Conservation (phyloP, 129 eudicot species). For the Mikania micrantha region DNA sequence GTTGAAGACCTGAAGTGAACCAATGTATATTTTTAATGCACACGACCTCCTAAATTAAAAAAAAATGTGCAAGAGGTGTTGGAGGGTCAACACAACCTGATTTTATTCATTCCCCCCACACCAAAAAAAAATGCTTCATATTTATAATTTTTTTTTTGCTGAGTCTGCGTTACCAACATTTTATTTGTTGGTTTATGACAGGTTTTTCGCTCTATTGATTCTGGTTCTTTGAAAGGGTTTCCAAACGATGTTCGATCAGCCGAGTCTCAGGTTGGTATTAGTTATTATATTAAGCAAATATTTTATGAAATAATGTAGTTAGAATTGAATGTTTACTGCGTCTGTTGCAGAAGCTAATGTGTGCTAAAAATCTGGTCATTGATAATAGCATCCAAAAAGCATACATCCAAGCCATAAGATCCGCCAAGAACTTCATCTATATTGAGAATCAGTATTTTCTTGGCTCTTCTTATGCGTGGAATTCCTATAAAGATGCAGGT, state of each 20-base stretch:
- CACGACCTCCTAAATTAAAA: neutral
- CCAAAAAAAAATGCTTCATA: too few relatives aligned
- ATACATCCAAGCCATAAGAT: conserved; percentile 74
- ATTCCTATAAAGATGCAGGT: conserved; percentile 65
- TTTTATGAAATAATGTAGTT: neutral
- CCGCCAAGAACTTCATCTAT: conserved; percentile 85
- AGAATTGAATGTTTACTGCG: conserved; percentile 5
- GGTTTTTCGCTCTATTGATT: conserved; percentile 86
- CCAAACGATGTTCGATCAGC: conserved; percentile 54
- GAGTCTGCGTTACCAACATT: conserved; percentile 3
- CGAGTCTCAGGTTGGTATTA: conserved; percentile 46
- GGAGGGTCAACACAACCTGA: neutral
- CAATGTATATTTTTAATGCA: neutral
- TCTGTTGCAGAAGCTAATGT: conserved; percentile 55
- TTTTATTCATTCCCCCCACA: too few relatives aligned
- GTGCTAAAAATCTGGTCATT: conserved; percentile 62
- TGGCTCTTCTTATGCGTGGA: conserved; percentile 92
- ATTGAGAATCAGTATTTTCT: conserved; percentile 90
- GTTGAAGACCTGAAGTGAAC: neutral
- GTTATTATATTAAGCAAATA: neutral
- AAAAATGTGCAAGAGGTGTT: neutral
- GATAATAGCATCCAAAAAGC: conserved; percentile 87
- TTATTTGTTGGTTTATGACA: conserved; percentile 20
- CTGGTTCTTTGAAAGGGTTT: conserved; percentile 82
- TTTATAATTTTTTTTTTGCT: too few relatives aligned